Evolutionary conservation across 495 filamentous ascomycete genomes (phyloP).

Genomic region (Neurospora sp.): DNA sequence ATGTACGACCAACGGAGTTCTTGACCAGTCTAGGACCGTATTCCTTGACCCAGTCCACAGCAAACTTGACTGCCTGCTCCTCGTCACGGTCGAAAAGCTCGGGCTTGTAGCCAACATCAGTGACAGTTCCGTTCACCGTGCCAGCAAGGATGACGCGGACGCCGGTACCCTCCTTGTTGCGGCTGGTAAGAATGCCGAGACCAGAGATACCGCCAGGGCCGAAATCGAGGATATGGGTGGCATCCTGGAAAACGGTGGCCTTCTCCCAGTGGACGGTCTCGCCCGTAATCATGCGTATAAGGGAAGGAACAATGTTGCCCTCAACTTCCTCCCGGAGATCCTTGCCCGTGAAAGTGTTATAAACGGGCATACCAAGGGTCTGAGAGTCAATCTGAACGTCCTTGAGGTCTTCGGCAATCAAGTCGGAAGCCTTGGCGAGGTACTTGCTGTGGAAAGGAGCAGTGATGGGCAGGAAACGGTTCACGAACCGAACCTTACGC

Average conservation of each 20-base stretch:
- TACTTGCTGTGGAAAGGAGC: slow-evolving; percentile 97
- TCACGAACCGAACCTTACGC: slow-evolving; percentile 91
- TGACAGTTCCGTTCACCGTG: slow-evolving; percentile 76
- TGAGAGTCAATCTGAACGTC: slow-evolving; percentile 61
- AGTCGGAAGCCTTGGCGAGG: slow-evolving; percentile 63
- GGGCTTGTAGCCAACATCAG: slow-evolving; percentile 91
- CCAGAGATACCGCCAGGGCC: slow-evolving; percentile 94
- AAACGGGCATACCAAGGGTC: slow-evolving; percentile 71
- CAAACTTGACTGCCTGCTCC: slow-evolving; percentile 85
- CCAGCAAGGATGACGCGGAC: slow-evolving; percentile 92
- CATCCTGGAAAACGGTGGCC: slow-evolving; percentile 76
- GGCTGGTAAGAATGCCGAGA: slow-evolving; percentile 91
- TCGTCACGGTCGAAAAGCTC: slow-evolving; percentile 95
- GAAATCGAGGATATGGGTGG: slow-evolving; percentile 92
- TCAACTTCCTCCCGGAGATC: slow-evolving; percentile 58
- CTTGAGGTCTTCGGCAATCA: slow-evolving; percentile 78
- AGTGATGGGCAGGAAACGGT: slow-evolving; percentile 94
- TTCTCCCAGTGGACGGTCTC: slow-evolving; percentile 92
- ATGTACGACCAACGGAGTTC: slow-evolving; percentile 76
- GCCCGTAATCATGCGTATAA: slow-evolving; percentile 88
- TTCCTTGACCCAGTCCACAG: slow-evolving; percentile 97
- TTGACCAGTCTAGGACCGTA: slow-evolving; percentile 80
- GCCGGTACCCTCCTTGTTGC: slow-evolving; percentile 96
- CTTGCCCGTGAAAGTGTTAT: slow-evolving; percentile 73
- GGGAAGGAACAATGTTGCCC: slow-evolving; percentile 62